Conservation (phyloP, 225 moss, liverwort and hornwort genomes). For the Pseudoscleropodium purum region DNA sequence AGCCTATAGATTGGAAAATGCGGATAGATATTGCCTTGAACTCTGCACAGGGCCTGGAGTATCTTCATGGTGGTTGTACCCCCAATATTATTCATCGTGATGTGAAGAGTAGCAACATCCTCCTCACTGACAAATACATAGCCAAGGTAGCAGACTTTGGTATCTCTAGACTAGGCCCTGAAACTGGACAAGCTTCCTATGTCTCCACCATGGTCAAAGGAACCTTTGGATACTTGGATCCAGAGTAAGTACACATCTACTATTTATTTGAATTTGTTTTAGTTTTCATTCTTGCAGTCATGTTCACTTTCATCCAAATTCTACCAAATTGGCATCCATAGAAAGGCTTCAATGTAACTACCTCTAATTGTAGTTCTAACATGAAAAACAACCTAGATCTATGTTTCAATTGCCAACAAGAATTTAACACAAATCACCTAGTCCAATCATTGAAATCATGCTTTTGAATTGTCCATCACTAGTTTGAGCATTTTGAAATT, state of each 20-base stretch:
- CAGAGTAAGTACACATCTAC: constrained; percentile 7
- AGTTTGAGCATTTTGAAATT: no score
- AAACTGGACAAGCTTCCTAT: constrained; percentile 16
- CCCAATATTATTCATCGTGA: constrained; percentile 51
- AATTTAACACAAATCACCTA: neutral
- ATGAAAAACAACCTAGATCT: neutral
- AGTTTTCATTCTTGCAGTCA: neutral
- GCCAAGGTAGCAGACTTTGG: constrained; percentile 64
- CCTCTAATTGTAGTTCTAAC: neutral
- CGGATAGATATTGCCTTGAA: constrained; percentile 23
- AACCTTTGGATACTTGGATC: constrained; percentile 59
- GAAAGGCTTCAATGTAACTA: neutral
- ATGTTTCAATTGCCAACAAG: neutral
- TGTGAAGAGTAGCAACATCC: constrained; percentile 67
- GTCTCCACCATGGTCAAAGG: constrained; percentile 52
- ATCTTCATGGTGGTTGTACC: constrained; percentile 28
- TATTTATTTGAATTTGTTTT: neutral
- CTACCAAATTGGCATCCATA: neutral
- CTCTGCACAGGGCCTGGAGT: constrained; percentile 35
- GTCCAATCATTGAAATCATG: neutral
- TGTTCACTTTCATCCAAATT: neutral
- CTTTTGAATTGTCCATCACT: no score
- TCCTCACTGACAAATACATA: constrained; percentile 34
- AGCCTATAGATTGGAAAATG: constrained; percentile 25
- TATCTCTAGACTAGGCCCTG: constrained; percentile 33